A percentile compares a stretch with the other conserved stretches of the same genome.
Evolutionary conservation across 495 filamentous ascomycete species (phyloP).

Genomic region (Parathielavia appendiculata): DNA sequence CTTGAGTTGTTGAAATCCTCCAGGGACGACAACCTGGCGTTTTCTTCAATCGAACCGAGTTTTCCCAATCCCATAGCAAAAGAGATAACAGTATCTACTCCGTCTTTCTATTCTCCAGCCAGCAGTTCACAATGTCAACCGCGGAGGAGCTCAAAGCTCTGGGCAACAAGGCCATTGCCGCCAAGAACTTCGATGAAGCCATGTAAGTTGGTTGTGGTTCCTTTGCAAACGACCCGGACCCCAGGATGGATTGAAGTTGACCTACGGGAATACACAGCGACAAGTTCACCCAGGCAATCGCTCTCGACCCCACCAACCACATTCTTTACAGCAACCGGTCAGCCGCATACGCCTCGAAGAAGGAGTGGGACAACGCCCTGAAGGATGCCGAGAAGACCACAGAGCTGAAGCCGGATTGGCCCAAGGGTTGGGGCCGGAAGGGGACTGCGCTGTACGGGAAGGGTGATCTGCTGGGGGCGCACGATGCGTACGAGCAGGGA

Average conservation of each 20-base stretch:
- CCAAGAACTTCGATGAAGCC: conserved; percentile 92
- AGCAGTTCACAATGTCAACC: conserved; percentile 36
- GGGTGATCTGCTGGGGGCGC: conserved; percentile 76
- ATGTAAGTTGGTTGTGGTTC: conserved; percentile 58
- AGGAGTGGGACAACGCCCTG: conserved; percentile 76
- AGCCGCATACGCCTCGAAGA: conserved; percentile 88
- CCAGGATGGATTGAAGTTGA: background rate
- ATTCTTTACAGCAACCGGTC: conserved; percentile 97
- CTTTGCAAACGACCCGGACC: background rate
- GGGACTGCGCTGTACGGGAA: conserved; percentile 83
- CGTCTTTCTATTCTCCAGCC: background rate
- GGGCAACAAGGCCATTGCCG: conserved; percentile 96
- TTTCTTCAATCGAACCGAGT: background rate
- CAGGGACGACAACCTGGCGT: background rate
- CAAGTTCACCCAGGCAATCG: conserved; percentile 91
- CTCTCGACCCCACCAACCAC: conserved; percentile 82
- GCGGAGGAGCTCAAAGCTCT: conserved; percentile 78
- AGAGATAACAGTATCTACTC: background rate
- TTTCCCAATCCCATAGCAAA: background rate
- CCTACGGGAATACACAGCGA: conserved; percentile 49
- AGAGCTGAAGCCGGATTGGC: conserved; percentile 95
- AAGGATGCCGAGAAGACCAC: conserved; percentile 89
- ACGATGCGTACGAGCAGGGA: conserved; percentile 86
- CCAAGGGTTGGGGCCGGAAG: conserved; percentile 90
- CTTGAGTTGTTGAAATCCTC: conserved; percentile 18